phyloP scores from a whole-genome alignment of 164 flowering plant genomes.

The Hamamelis virginiana region DNA sequence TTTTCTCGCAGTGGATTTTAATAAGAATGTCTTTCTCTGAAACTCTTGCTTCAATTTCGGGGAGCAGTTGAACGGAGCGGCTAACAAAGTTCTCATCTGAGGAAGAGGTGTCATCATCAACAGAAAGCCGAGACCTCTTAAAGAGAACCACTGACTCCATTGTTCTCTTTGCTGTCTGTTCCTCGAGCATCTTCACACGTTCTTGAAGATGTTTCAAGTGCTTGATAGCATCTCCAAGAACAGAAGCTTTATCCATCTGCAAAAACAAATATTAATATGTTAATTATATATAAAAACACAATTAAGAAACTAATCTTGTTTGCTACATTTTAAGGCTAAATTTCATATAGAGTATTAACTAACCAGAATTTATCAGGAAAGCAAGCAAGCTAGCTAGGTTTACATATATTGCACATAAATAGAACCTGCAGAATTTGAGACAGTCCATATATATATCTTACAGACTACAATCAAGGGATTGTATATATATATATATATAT shows the following conservation, averaged over 20 bases:
- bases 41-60: slow-evolving; percentile 39
- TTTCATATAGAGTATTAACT: too few species aligned
- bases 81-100: slow-evolving; percentile 31
- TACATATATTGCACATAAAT: too few species aligned
- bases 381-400: too few species aligned
- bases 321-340: too few species aligned
- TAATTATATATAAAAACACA: too few species aligned
- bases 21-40: slow-evolving; percentile 33
- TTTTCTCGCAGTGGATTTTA: slow-evolving; percentile 34
- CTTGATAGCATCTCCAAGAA: slow-evolving; percentile 77
- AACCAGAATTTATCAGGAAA: too few species aligned
- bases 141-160: slow-evolving; percentile 64
- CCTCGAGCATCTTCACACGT: slow-evolving; percentile 60
- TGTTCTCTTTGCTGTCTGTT: slow-evolving; percentile 50
- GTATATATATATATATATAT: too few species aligned
- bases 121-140: slow-evolving; percentile 44
- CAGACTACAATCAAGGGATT: too few species aligned
- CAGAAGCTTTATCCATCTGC: slow-evolving; percentile 78
- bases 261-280: too few species aligned
- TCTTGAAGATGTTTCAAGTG: slow-evolving; percentile 80
- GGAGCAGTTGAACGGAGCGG: slow-evolving; percentile 9
- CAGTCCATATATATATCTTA: too few species aligned
- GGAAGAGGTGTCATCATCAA: slow-evolving; percentile 41
- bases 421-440: too few species aligned
- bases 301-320: too few species aligned